A percentile compares a stretch with the other conserved stretches of the same genome.
phyloP scores from a whole-genome alignment of 1,139 yeast species.

The Blastobotrys persicus region DNA sequence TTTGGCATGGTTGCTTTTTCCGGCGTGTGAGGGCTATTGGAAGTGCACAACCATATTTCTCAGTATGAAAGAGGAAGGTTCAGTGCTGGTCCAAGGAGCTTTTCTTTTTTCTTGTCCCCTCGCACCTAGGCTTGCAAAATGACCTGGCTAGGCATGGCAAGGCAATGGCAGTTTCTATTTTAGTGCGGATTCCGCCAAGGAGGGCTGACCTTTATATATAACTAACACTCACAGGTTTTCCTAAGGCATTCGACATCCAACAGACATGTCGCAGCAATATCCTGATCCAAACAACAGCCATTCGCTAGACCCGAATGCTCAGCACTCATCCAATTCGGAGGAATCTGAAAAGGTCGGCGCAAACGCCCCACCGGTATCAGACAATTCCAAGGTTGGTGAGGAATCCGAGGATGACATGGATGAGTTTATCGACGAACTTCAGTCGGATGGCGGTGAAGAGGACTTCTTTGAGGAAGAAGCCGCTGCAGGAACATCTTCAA shows the following conservation, averaged over 20 bases:
- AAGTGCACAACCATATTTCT: neutral
- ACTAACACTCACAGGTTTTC: no score
- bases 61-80: neutral
- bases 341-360: conserved; percentile 22
- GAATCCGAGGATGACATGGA: conserved; percentile 85
- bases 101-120: neutral
- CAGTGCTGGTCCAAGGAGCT: neutral
- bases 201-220: neutral
- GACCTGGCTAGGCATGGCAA: neutral
- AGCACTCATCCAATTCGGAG: conserved; percentile 5
- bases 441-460: conserved; percentile 68
- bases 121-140: no score
- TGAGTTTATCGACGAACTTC: conserved; percentile 83
- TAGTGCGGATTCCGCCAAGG: no score
- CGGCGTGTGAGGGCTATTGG: neutral
- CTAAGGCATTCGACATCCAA: no score
- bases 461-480: conserved; percentile 55
- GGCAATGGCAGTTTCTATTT: no score
- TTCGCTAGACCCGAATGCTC: neutral
- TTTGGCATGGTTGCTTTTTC: neutral
- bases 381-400: conserved; percentile 46
- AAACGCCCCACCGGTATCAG: neutral
- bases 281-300: conserved; percentile 7
- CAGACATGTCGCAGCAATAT: conserved; percentile 16
- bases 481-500: conserved; percentile 43